Base-by-base conservation (phyloP, 371 early-diverging fungal genomes). In the Zychaea mexicana region DNA sequence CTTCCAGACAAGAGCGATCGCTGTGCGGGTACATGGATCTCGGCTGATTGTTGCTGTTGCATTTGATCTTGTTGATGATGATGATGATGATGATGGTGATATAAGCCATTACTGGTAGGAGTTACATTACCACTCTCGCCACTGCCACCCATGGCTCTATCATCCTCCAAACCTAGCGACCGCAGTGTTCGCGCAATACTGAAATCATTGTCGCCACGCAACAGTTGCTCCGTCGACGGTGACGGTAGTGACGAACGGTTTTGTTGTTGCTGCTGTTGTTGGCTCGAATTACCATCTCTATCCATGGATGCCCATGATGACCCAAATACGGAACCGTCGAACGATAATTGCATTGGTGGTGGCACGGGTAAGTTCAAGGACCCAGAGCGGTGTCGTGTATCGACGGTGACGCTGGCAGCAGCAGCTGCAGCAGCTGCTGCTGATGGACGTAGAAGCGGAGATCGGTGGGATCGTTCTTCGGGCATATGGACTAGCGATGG, bases 151-250 rank as follows among this genome's bases (percentile, higher is more conserved):
- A 58, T 60, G 47, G 55, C 56, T 42, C 62, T 59, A 13, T 73
- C 74, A 60, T 92, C 94, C 62, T 94, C 92, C 52, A 94, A 66
- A 2, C 93, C 92, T 19, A 94, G 78, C 42, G 89, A 90, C 57
- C 90, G 88, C 59, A 94, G 72, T 0, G 90, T 90, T 39, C 88
- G 87, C 60, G 87, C 87, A 68, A 92, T 83, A 39, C 90, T 85
- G 49, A 79, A 80, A 60, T 86, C 85, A 58, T 75, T 83, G 19
- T 88, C 88, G 49, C 81, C 83, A 64, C 78, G 81, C 46, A 82
- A 65, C 47, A 88, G 65, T 65, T 85, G 85, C 54, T 82, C 84
- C 26, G 86, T 85, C 9, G 87, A 78, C 17, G 86, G 85, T 0
- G 85, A 84, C 8, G 79, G 69, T 38, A 73, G 73, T 12, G 67